Conservation (phyloP, 1,284 basidiomycete genomes). For the Rhodofomes roseus region DNA sequence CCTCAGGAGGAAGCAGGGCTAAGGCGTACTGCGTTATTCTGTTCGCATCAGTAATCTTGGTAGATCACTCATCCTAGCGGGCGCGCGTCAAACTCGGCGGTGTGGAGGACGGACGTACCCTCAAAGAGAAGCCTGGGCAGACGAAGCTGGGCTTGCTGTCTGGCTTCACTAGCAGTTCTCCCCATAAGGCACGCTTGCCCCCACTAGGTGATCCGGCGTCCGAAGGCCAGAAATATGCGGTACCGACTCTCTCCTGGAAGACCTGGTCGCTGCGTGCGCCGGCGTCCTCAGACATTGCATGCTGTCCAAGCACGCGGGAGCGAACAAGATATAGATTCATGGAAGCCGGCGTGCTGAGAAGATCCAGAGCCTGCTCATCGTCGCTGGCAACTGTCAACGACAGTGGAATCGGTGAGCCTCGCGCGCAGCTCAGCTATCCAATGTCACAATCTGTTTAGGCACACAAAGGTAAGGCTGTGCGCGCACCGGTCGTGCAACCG, state of each 20-base stretch:
- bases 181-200: conserved; percentile 38
- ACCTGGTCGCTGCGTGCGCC: conserved; percentile 40
- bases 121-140: conserved; percentile 49
- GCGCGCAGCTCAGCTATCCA: conserved; percentile 42
- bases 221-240: conserved; percentile 47
- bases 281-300: conserved; percentile 39
- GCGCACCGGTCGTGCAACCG: conserved; percentile 52
- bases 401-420: conserved; percentile 48
- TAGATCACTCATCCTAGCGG: background rate
- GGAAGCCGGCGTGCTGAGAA: conserved; percentile 39
- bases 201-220: conserved; percentile 26
- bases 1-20: conserved; percentile 41
- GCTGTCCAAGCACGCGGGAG: conserved; percentile 41
- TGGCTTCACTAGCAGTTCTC: conserved; percentile 48
- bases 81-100: background rate
- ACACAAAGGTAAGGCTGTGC: background rate
- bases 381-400: conserved; percentile 38
- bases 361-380: conserved; percentile 47
- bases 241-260: conserved; percentile 39
- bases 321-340: conserved; percentile 31
- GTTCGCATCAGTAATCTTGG: background rate
- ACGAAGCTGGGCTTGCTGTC: conserved; percentile 47
- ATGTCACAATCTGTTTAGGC: no score
- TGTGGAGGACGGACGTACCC: conserved; percentile 31
- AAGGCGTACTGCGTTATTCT: conserved; percentile 40